phyloP scores from a whole-genome alignment of 1,284 basidiomycete species.

The Trametes polyzona region DNA sequence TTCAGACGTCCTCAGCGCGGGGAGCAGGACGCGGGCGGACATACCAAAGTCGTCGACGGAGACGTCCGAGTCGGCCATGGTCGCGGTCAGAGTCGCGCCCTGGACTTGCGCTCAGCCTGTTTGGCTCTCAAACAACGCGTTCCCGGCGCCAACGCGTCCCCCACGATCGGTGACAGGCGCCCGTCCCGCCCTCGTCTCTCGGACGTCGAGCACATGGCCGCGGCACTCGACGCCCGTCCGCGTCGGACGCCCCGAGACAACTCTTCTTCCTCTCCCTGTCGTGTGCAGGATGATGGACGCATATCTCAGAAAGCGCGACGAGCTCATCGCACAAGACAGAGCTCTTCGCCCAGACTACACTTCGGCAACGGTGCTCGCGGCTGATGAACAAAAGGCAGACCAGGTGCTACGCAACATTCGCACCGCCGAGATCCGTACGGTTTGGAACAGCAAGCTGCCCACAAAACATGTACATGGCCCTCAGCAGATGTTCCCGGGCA shows the following conservation, averaged over 20 bases:
- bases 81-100: too few species aligned
- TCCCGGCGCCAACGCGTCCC: too few species aligned
- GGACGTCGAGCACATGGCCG: too few species aligned
- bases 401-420: conserved; percentile 57
- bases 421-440: conserved; percentile 51
- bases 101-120: too few species aligned
- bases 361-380: conserved; percentile 34
- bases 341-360: conserved; percentile 46
- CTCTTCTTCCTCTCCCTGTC: too few species aligned
- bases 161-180: too few species aligned
- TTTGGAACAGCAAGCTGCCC: conserved; percentile 56
- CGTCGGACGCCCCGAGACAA: too few species aligned
- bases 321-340: conserved; percentile 56
- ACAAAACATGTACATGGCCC: conserved; percentile 18
- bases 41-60: conserved; percentile 31
- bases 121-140: too few species aligned
- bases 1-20: conserved; percentile 25
- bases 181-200: too few species aligned
- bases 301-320: conserved; percentile 47
- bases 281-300: too few species aligned
- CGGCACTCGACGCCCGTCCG: too few species aligned
- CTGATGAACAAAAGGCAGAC: conserved; percentile 56
- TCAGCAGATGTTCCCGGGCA: conserved; percentile 68
- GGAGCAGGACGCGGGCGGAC: conserved; percentile 4
- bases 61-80: too few species aligned